Evolutionary conservation across 768 basidiomycete species (phyloP).

Genomic region (Mrakia gelida): DNA sequence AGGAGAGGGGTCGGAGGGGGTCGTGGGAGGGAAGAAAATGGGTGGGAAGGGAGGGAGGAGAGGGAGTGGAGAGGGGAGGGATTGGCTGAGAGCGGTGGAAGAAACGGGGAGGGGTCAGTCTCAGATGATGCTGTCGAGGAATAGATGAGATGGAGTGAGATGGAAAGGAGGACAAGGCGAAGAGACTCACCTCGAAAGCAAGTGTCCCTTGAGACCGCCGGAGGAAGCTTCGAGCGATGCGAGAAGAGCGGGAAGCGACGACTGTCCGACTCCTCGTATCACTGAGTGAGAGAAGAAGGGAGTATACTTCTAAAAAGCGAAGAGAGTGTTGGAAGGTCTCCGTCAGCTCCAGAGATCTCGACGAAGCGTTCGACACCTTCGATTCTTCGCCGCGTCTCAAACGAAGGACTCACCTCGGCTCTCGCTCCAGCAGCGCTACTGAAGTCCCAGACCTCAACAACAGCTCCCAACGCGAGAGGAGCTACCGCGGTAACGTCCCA

Average conservation of each 20-base stretch:
- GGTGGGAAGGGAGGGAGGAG: slow-evolving; percentile 1
- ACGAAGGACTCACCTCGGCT: neutral
- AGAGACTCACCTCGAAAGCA: neutral
- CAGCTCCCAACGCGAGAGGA: neutral
- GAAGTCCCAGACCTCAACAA: slow-evolving; percentile 17
- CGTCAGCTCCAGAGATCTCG: neutral
- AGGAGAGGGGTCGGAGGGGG: neutral
- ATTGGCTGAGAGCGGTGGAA: neutral
- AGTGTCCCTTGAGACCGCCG: slow-evolving; percentile 21
- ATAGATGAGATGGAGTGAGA: no score
- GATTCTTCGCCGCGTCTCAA: neutral
- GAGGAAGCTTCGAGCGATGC: slow-evolving; percentile 10
- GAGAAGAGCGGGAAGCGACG: neutral
- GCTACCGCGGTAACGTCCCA: slow-evolving; percentile 25
- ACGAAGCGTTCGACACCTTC: neutral
- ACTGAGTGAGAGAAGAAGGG: slow-evolving; percentile 28
- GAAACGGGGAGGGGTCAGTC: neutral
- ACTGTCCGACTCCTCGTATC: slow-evolving; percentile 9
- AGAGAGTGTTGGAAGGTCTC: neutral
- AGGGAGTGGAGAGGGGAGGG: slow-evolving; percentile 1
- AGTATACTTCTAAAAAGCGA: neutral
- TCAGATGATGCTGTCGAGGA: no score
- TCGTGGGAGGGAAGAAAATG: neutral
- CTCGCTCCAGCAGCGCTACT: neutral
- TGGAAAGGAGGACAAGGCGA: neutral